Evolutionary conservation across 2,329 filamentous ascomycete species (phyloP).

Genomic region (Penicillium griseofulvum): DNA sequence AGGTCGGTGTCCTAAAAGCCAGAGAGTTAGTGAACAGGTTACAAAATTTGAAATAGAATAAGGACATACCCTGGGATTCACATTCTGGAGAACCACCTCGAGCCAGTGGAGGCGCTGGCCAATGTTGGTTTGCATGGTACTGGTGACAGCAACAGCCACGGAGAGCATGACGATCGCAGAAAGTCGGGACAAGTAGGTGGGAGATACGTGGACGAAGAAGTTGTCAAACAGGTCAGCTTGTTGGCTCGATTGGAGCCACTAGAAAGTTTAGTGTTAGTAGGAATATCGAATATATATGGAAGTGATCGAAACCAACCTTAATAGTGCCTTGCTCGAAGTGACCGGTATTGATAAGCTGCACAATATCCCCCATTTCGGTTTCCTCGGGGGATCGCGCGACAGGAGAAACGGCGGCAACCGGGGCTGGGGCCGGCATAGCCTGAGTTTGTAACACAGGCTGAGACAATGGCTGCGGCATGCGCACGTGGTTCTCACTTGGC

Average conservation of each 20-base stretch:
- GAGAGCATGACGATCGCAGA: slow-evolving; percentile 60
- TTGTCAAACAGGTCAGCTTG: slow-evolving; percentile 62
- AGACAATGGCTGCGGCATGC: slow-evolving; percentile 16
- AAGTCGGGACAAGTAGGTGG: slow-evolving; percentile 55
- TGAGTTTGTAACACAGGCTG: neutral
- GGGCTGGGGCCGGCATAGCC: neutral
- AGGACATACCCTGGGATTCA: slow-evolving; percentile 53
- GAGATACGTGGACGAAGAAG: slow-evolving; percentile 58
- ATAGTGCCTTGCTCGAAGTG: slow-evolving; percentile 47
- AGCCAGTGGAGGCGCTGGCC: slow-evolving; percentile 59
- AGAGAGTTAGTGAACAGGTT: neutral
- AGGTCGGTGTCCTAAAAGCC: slow-evolving; percentile 52
- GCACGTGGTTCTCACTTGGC: slow-evolving; percentile 19
- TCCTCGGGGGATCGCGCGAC: slow-evolving; percentile 33
- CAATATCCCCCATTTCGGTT: slow-evolving; percentile 43
- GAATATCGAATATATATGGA: neutral
- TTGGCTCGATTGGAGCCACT: slow-evolving; percentile 62
- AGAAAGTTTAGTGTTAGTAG: slow-evolving; percentile 25
- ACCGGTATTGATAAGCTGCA: slow-evolving; percentile 39
- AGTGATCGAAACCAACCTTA: slow-evolving; percentile 33
- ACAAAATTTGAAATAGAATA: neutral
- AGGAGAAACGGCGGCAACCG: slow-evolving; percentile 13
- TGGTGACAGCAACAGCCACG: slow-evolving; percentile 61
- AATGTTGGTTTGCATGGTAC: slow-evolving; percentile 53
- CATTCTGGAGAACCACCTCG: slow-evolving; percentile 52